Base-by-base conservation (phyloP, 2,329 filamentous ascomycete genomes). In the Cercospora sojina region DNA sequence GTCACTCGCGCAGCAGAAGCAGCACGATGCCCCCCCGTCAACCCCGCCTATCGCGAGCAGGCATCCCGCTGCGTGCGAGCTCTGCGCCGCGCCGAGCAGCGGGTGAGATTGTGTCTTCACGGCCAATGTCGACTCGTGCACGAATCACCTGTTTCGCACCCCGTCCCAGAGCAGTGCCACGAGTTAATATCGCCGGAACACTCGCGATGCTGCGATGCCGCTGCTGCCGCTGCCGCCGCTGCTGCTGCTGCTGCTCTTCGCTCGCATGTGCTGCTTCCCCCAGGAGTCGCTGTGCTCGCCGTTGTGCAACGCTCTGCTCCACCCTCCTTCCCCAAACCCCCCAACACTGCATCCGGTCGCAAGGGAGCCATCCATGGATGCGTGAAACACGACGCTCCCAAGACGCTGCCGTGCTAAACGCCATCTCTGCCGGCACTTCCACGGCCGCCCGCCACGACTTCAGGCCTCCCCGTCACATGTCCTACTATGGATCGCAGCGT, bases 341-440 rank as follows among this genome's bases (percentile, higher is more conserved):
- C 27, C 23, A n/a, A 23, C 25, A 27, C 23, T 25, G 20, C 47
- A 51, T 27, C 47, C 20, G 23, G 18, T 51, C 47, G 25, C 43
- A 4, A 16, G 51, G 51, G 29, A 56, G 16, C 51, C 51, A 56
- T 56, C 51, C 51, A 56, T 56, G 51, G 51, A n/a, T 32, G 25
- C 51, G 29, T 56, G 51, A 56, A 56, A 56, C 51, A 56, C 51
- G 51, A 29, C 51, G 31, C 51, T 23, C 51, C 51, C 51, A 29
- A 55, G 47, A 25, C 23, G 47, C 47, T 51, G 47, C 47, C 47
- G 25, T 23, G 20, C 51, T 27, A 10, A 23, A 55, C 20, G 51
- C 25, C 29, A 25, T 32, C 25, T 51, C 13, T 56, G 27, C 51
- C 29, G 25, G 51, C 51, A 56, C n/a, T 32, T 29, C 16, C 51